Evolutionary conservation across 2,329 filamentous ascomycete genomes (phyloP).

Genomic region (Colletotrichum sp.): DNA sequence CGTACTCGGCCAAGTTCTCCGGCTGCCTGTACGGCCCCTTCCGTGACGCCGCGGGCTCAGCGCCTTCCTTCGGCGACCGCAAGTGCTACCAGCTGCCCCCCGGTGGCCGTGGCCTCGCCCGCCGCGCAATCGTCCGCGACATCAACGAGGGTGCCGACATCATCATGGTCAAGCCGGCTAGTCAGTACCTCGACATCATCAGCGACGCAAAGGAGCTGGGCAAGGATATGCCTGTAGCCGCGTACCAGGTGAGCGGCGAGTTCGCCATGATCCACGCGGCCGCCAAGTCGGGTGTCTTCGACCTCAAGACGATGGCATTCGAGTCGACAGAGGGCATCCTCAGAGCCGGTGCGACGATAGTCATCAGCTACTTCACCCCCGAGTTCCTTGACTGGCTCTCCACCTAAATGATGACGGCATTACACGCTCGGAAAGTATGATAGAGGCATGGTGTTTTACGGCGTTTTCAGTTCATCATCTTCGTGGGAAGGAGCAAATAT

Average conservation of each 20-base stretch:
- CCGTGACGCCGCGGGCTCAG: slow-evolving; percentile 91
- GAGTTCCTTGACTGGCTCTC: slow-evolving; percentile 74
- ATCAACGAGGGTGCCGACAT: slow-evolving; percentile 94
- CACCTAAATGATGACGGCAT: slow-evolving; percentile 35
- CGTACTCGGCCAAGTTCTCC: slow-evolving; percentile 96
- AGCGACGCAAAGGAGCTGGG: slow-evolving; percentile 95
- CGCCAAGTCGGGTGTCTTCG: slow-evolving; percentile 95
- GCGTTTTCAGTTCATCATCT: background rate
- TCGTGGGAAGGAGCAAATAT: background rate
- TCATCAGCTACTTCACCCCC: slow-evolving; percentile 94
- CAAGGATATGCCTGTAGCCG: slow-evolving; percentile 88
- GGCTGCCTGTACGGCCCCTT: slow-evolving; percentile 97
- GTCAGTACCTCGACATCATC: slow-evolving; percentile 96
- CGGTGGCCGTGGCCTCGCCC: slow-evolving; percentile 87
- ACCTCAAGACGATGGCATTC: slow-evolving; percentile 92
- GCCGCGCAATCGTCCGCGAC: slow-evolving; percentile 87
- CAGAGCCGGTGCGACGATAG: slow-evolving; percentile 88
- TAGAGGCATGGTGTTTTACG: slow-evolving; percentile 9
- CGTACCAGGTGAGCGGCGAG: slow-evolving; percentile 97
- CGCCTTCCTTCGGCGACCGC: slow-evolving; percentile 90
- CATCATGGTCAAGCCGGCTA: slow-evolving; percentile 99
- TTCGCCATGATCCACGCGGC: slow-evolving; percentile 98
- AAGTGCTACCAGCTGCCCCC: slow-evolving; percentile 97
- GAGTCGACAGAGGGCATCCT: slow-evolving; percentile 94
- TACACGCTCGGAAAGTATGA: background rate